Conservation (phyloP, 1,139 yeast species). For the Nematodospora anomalae region DNA sequence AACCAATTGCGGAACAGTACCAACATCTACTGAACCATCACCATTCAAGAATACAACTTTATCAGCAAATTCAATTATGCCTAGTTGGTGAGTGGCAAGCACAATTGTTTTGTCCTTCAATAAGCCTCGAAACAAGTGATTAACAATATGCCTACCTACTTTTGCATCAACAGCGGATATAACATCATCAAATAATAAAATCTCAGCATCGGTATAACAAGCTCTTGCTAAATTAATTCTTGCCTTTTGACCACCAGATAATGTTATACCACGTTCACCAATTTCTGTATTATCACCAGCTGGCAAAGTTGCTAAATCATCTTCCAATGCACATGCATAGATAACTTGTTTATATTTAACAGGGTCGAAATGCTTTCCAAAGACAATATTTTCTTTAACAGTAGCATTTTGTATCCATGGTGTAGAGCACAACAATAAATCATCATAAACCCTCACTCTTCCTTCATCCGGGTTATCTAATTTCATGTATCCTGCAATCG, state of each 20-base stretch:
- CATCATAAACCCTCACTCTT: conserved; percentile 26
- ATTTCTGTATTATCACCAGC: conserved; percentile 42
- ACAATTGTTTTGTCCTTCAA: conserved; percentile 31
- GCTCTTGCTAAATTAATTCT: conserved; percentile 45
- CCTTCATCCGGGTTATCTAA: conserved; percentile 25
- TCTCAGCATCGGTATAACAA: conserved; percentile 34
- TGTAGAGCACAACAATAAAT: conserved; percentile 31
- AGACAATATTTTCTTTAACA: conserved; percentile 40
- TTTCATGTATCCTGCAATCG: conserved; percentile 40
- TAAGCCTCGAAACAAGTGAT: conserved; percentile 32
- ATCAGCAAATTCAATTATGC: conserved; percentile 34
- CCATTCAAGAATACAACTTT: conserved; percentile 33
- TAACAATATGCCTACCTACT: conserved; percentile 40
- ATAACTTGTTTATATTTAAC: conserved; percentile 29
- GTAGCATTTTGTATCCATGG: conserved; percentile 52
- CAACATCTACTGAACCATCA: conserved; percentile 36
- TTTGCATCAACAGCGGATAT: conserved; percentile 43
- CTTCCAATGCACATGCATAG: conserved; percentile 41
- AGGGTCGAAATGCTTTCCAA: conserved; percentile 36
- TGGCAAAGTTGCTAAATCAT: conserved; percentile 34
- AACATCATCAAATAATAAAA: conserved; percentile 42
- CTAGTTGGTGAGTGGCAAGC: conserved; percentile 42
- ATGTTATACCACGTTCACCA: conserved; percentile 45
- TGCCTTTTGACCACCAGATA: conserved; percentile 47
- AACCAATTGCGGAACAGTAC: conserved; percentile 30